Percentiles rank a stretch among this genome's conserved stretches.
These are phyloP conservation scores for Fraxinus anomala DNA, from an alignment of 257 asterid genomes.

Conservation along the genomic window DNA sequence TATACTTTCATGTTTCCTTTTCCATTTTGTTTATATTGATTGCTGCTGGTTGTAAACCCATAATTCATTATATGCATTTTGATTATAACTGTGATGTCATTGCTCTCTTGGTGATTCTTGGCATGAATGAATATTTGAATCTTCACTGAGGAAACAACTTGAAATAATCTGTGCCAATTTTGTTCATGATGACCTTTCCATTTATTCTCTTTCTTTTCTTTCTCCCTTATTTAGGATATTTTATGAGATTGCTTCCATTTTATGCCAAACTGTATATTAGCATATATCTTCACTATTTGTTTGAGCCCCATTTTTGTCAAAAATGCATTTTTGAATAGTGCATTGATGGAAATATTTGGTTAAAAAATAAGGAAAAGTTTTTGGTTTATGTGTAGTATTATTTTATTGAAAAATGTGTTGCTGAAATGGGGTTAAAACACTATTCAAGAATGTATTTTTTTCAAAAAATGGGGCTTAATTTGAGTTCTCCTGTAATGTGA, in stretches of 20 bases:
- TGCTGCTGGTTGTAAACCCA: neutral
- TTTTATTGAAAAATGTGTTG: no score
- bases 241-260: constrained; percentile 5
- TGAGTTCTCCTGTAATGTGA: no score
- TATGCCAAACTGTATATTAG: neutral
- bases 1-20: neutral
- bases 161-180: neutral
- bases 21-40: neutral
- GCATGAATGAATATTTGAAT: neutral
- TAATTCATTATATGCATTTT: neutral
- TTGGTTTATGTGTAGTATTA: no score
- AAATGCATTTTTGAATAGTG: no score
- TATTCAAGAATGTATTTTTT: no score
- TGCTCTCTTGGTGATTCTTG: neutral
- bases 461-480: no score
- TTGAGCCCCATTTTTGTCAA: no score
- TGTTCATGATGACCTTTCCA: neutral
- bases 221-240: neutral
- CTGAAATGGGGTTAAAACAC: no score
- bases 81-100: neutral
- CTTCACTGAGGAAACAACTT: neutral
- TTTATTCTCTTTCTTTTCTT: neutral
- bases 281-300: neutral
- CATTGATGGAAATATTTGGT: no score
- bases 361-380: no score